Base-by-base conservation (phyloP, 2,329 filamentous ascomycete genomes). In the Fusarium sp. region DNA sequence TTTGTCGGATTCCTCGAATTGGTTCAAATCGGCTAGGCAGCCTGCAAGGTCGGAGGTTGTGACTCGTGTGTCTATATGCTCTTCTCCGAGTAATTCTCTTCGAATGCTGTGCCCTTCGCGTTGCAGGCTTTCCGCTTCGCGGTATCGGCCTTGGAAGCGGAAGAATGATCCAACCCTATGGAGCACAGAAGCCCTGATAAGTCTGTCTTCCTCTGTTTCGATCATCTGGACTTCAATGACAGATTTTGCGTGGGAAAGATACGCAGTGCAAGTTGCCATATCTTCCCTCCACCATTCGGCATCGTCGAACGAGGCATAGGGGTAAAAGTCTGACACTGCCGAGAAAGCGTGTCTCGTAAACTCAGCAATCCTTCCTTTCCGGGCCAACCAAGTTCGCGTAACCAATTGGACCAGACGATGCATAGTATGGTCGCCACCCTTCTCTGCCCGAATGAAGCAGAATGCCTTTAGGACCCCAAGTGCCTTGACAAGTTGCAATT, bases 341-440 rank as follows among this genome's bases (percentile, higher is more conserved):
- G 53, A 26, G 0, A 82, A 53, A 0, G 81, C 81, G 8, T 72
- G 38, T 26, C 55, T 44, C 0, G 70, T 62, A 17, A 79, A 81
- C 5, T 63, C 32, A 1, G 11, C 3, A 12, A 71, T 58, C 0
- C 6, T 66, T 4, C 55, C 66, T 36, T 77, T 68, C 0, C 60
- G 39, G 0, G 12, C 12, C 6, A 84, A 63, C 78, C 81, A 83
- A 41, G 76, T 79, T 8, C 67, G 76, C 0, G 80, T 82, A 0
- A 80, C 78, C 11, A 83, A 53, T 18, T 84, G 82, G 1, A 84
- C 75, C 0, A 84, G 79, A 2, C 80, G 78, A 56, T 83, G 82
- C 75, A 84, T 80, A 14, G 79, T 63, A 8, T 80, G 63, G 11
- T 44, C 57, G 0, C 72, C 45, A 1, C 41, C 62, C 2, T 68